phyloP scores from a whole-genome alignment of 192 early-diverging fungal species.

The Paraglomus occultum region DNA sequence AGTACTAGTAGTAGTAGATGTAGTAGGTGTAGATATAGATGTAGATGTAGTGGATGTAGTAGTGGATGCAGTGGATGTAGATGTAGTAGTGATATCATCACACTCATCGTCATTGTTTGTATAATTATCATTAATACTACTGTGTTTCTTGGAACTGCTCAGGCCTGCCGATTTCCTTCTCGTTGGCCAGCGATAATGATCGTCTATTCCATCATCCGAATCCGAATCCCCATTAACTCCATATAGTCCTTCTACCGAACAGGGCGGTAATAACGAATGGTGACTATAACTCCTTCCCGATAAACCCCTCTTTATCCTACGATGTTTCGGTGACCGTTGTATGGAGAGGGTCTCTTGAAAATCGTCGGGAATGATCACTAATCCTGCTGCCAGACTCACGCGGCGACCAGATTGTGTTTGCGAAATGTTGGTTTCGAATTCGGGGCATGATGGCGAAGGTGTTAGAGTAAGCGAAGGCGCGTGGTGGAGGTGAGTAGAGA shows the following conservation, averaged over 20 bases:
- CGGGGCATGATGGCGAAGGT: no score
- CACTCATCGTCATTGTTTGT: not conserved
- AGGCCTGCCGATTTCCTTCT: not conserved
- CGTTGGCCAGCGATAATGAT: not conserved
- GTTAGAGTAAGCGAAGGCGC: not conserved
- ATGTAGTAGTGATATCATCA: not conserved
- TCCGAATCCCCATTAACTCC: conserved; percentile 5
- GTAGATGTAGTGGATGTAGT: not conserved
- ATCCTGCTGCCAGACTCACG: conserved; percentile 43
- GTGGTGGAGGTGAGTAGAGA: not conserved
- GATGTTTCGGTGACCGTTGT: not conserved
- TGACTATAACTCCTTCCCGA: conserved; percentile 29
- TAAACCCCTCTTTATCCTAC: conserved; percentile 24
- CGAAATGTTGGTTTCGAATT: no score
- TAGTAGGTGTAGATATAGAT: not conserved
- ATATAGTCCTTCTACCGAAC: not conserved
- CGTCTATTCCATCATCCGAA: not conserved
- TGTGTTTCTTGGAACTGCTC: not conserved
- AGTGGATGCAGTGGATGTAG: not conserved
- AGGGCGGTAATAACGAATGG: conserved; percentile 17
- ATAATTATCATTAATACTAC: not conserved
- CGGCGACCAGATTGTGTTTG: conserved; percentile 30
- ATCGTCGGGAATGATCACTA: conserved; percentile 43
- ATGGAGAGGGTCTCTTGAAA: conserved; percentile 30
- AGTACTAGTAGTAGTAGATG: not conserved